Evolutionary conservation across 148 eudicot genomes (phyloP).

Genomic region (Agrostemma githago): DNA sequence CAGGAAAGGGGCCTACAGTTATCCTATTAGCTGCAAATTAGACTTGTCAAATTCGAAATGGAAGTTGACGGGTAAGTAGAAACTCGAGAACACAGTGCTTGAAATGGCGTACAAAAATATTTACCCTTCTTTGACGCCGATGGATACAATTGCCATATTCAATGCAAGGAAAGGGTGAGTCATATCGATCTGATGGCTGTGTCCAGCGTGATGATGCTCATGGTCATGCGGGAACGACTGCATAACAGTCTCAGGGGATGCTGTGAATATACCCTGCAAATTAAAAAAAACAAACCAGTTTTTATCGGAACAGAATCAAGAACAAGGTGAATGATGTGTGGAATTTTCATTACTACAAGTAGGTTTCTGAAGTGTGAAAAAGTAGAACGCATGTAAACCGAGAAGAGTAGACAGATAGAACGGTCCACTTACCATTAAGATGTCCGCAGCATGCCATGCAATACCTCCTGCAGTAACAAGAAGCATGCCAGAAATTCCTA

Average conservation of each 20-base stretch:
- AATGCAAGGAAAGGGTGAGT: conserved; percentile 84
- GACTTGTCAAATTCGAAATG: neutral
- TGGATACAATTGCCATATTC: conserved; percentile 71
- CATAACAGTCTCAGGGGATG: conserved; percentile 54
- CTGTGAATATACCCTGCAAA: conserved; percentile 50
- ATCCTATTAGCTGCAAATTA: neutral
- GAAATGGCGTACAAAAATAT: neutral
- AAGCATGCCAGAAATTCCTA: conserved; percentile 88
- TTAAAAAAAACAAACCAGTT: conserved; percentile 3
- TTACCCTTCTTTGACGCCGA: conserved; percentile 90
- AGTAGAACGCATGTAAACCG: too few relatives aligned
- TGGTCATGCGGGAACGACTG: conserved; percentile 51
- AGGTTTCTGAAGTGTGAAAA: neutral
- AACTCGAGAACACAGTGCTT: neutral
- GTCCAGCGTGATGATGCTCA: conserved; percentile 54
- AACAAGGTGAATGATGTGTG: neutral
- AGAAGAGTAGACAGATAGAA: neutral
- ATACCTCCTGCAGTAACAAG: conserved; percentile 91
- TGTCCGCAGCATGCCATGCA: conserved; percentile 92
- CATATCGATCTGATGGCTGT: conserved; percentile 79
- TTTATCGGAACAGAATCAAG: neutral
- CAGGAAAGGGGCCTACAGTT: too few relatives aligned
- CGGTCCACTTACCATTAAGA: conserved; percentile 51
- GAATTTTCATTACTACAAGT: neutral
- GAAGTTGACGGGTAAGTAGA: neutral